phyloP scores from a whole-genome alignment of 1,284 basidiomycete genomes.

The Irpex rosettiformis region DNA sequence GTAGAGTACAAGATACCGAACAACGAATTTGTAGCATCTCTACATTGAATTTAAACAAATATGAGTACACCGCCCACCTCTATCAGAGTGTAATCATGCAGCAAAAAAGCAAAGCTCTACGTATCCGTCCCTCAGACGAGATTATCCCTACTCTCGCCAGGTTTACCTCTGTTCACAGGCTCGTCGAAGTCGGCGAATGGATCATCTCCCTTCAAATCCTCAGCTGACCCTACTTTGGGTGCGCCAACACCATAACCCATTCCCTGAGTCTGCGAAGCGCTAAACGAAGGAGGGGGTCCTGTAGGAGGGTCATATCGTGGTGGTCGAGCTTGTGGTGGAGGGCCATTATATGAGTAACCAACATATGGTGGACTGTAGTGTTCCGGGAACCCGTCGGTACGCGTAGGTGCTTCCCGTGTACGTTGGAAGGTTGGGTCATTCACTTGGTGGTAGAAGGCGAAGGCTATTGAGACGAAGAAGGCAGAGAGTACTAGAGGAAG shows the following conservation, averaged over 20 bases:
- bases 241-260: conserved; percentile 26
- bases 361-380: conserved; percentile 41
- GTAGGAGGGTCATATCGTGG: conserved; percentile 34
- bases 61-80: not conserved
- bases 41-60: too few species aligned
- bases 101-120: not conserved
- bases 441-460: conserved; percentile 68
- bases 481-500: conserved; percentile 42
- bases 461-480: conserved; percentile 59
- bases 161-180: conserved; percentile 9
- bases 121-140: conserved; percentile 7
- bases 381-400: conserved; percentile 25
- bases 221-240: conserved; percentile 25
- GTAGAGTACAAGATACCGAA: too few species aligned
- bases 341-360: conserved; percentile 25
- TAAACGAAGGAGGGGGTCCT: conserved; percentile 21
- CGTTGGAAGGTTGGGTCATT: conserved; percentile 53
- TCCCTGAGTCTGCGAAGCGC: conserved; percentile 39
- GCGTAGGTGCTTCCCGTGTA: conserved; percentile 21
- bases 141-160: conserved; percentile 16
- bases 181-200: conserved; percentile 46
- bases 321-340: conserved; percentile 42
- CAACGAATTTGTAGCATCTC: too few species aligned
- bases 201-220: conserved; percentile 29
- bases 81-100: not conserved